Base-by-base conservation (phyloP, 176 grass and related monocot genomes). In the Oryza glumipatula region DNA sequence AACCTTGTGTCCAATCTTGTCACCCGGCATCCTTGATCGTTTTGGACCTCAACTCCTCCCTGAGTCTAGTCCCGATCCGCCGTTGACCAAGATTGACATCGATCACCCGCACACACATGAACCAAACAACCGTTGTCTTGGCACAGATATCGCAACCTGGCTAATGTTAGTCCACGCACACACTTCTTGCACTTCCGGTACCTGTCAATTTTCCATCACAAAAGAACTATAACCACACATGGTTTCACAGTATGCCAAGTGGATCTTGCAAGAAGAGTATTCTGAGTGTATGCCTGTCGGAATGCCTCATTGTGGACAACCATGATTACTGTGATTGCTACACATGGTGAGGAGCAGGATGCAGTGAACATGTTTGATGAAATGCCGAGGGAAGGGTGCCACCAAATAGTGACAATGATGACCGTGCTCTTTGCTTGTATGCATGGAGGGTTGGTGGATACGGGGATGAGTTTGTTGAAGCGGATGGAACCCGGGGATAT, bases 321-420 rank as follows among this genome's bases (percentile, higher is more conserved):
- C 28, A 87, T 94, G 83, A 91, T 94, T 36, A 47, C 73, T 19
- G 72, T 30, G 10, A 61, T 91, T 67, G 88, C 76, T 21, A 74
- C 49, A 2, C 86, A 87, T 32, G 80, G 89, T 8, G 72, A 91
- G 24, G 92, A 83, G 72, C 66, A 60, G 73, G 65, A 11, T 46
- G 89, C 72, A 3, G 4, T 89, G 21, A 45, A 81, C 41, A 32
- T 87, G 56, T 94, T 91, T 68, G 47, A 68, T 19, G 72, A 71
- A 32, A 89, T 94, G 84, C 77, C 21, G 51, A 74, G 49, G 33
- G 72, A 84, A 68, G 72, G 21, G 19, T 87, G 24, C 67, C 19
- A 12, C 83, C 89, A 16, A 94, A 94, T 43, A 72, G 84, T 85
- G 83, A 87, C 63, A 0, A 89, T 89, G 84, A 71, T 94, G 12